Evolutionary conservation across 306 rosid genomes (phyloP).

Genomic region (Cucumis sativus): Cucumber_9930_V3 NC_026655.2:10197501-10198000

Average conservation of each 20-base stretch:
- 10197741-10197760: conserved; percentile 4
- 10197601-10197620: background rate
- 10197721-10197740: background rate
- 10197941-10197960: conserved; percentile 16
- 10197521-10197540: background rate
- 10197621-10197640: background rate
- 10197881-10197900: conserved; percentile 20
- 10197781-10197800: conserved; percentile 22
- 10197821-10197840: conserved; percentile 19
- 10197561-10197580: background rate
- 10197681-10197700: background rate
- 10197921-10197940: background rate
- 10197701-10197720: too few species aligned
- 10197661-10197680: background rate
- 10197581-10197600: background rate
- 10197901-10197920: conserved; percentile 14
- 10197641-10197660: background rate
- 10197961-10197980: background rate
- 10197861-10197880: conserved; percentile 20
- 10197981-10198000: conserved; percentile 9
- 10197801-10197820: conserved; percentile 31
- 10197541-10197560: background rate
- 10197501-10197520: background rate
- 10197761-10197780: conserved; percentile 5
- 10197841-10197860: conserved; percentile 13